Evolutionary conservation across 2,329 filamentous ascomycete species (phyloP).

Genomic region (Trichoderma sp.): DNA sequence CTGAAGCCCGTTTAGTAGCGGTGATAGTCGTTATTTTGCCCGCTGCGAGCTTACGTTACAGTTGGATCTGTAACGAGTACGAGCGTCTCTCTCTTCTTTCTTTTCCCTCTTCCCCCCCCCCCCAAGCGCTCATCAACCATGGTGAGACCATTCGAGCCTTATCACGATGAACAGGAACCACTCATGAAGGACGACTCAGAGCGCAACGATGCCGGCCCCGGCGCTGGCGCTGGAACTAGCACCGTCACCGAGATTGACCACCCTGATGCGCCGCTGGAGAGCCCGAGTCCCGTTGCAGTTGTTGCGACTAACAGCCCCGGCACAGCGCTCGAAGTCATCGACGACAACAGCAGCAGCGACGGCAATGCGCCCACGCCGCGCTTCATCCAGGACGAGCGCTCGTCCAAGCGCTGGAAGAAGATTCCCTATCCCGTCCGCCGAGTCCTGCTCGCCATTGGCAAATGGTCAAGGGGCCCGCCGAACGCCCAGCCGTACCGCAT

Average conservation of each 20-base stretch:
- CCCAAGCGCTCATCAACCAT: constrained; percentile 31
- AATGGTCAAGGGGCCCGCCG: constrained; percentile 60
- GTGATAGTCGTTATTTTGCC: neutral
- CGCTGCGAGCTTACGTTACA: constrained; percentile 16
- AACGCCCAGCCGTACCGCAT: constrained; percentile 53
- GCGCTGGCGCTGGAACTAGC: constrained; percentile 28
- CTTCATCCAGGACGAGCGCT: constrained; percentile 58
- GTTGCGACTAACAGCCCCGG: neutral
- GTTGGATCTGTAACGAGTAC: neutral
- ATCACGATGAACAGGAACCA: constrained; percentile 42
- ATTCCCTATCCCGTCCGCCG: constrained; percentile 59
- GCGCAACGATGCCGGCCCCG: constrained; percentile 33
- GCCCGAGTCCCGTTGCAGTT: constrained; percentile 31
- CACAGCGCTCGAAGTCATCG: constrained; percentile 46
- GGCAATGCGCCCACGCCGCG: constrained; percentile 53
- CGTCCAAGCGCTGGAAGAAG: constrained; percentile 56
- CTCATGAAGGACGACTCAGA: constrained; percentile 43
- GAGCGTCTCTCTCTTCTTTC: neutral
- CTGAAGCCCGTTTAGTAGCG: constrained; percentile 5
- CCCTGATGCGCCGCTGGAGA: constrained; percentile 47
- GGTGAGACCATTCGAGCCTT: constrained; percentile 35
- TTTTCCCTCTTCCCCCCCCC: neutral
- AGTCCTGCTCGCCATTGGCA: constrained; percentile 43
- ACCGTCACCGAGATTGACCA: constrained; percentile 34
- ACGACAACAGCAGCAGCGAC: constrained; percentile 41